Percentiles rank a stretch among this genome's conserved stretches.
phyloP scores from a whole-genome alignment of 169 alveolate genomes.

The Eimeria maxima region DNA sequence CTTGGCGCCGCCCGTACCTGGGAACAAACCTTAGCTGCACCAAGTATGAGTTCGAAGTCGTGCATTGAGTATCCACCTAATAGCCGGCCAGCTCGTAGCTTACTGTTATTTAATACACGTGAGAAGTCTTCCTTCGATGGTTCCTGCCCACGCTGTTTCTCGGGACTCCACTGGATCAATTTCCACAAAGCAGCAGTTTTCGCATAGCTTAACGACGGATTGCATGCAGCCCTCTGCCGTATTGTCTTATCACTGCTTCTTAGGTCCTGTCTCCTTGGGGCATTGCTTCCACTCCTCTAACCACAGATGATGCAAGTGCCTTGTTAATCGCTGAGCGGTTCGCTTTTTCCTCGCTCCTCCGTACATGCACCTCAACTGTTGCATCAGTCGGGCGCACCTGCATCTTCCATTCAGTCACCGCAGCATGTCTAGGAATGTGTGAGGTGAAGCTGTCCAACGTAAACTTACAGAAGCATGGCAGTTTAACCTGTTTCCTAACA shows the following conservation, averaged over 20 bases:
- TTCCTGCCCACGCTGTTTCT: not conserved
- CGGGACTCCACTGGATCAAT: not conserved
- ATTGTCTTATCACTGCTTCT: not conserved
- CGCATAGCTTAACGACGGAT: not conserved
- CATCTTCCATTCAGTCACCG: not conserved
- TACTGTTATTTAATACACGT: not conserved
- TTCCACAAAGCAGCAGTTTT: not conserved
- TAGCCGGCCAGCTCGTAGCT: not conserved
- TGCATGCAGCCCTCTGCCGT: not conserved
- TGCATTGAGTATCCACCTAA: not conserved
- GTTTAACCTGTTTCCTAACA: not conserved
- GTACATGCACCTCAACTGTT: not conserved
- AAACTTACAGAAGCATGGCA: not conserved
- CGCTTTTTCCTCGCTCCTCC: not conserved
- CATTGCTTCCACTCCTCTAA: not conserved
- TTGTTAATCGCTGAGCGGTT: not conserved
- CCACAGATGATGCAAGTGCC: not conserved
- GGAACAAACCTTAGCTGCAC: not conserved
- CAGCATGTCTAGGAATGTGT: not conserved
- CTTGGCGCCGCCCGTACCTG: not conserved
- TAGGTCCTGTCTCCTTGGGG: not conserved
- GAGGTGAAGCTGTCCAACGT: not conserved
- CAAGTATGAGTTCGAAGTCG: not conserved
- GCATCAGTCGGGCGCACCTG: not conserved
- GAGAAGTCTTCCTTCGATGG: not conserved